Conservation (phyloP, 2,329 filamentous ascomycete species). For the Bipolaris sorokiniana region DNA sequence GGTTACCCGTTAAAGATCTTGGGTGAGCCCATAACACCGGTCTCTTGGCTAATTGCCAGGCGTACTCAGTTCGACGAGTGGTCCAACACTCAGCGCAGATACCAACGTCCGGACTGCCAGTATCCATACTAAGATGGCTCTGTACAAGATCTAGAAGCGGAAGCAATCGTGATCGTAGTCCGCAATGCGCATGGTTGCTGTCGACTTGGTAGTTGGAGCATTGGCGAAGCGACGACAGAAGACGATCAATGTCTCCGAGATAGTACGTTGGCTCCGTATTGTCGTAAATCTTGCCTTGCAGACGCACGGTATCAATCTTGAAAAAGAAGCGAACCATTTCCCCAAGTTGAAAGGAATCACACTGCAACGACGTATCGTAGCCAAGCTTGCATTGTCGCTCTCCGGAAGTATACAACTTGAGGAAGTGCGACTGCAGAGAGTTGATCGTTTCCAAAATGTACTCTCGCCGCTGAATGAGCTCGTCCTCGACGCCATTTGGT, state of each 20-base stretch:
- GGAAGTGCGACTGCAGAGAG: slow-evolving; percentile 71
- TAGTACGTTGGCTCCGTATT: slow-evolving; percentile 56
- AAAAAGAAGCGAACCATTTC: slow-evolving; percentile 76
- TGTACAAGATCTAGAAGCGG: slow-evolving; percentile 71
- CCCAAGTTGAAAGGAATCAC: slow-evolving; percentile 79
- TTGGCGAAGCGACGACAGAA: slow-evolving; percentile 68
- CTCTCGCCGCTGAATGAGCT: slow-evolving; percentile 69
- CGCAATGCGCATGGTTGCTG: slow-evolving; percentile 74
- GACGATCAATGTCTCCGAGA: slow-evolving; percentile 64
- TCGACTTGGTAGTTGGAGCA: slow-evolving; percentile 77
- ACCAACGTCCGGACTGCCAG: slow-evolving; percentile 47
- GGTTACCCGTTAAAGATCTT: slow-evolving; percentile 26
- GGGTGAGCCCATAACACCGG: slow-evolving; percentile 52
- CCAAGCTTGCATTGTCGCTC: slow-evolving; percentile 72
- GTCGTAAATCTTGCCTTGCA: slow-evolving; percentile 55
- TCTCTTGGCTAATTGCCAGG: slow-evolving; percentile 55
- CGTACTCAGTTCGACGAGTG: slow-evolving; percentile 47
- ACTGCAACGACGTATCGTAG: slow-evolving; percentile 73
- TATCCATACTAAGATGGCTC: slow-evolving; percentile 45
- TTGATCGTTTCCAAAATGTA: slow-evolving; percentile 72
- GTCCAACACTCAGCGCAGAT: slow-evolving; percentile 56
- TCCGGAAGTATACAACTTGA: slow-evolving; percentile 71
- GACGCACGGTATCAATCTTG: slow-evolving; percentile 64
- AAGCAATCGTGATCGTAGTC: slow-evolving; percentile 68
- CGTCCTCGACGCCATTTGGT: slow-evolving; percentile 72